Evolutionary conservation across 73 alveolate species (phyloP).

Genomic region (Breviolum minutum): DNA sequence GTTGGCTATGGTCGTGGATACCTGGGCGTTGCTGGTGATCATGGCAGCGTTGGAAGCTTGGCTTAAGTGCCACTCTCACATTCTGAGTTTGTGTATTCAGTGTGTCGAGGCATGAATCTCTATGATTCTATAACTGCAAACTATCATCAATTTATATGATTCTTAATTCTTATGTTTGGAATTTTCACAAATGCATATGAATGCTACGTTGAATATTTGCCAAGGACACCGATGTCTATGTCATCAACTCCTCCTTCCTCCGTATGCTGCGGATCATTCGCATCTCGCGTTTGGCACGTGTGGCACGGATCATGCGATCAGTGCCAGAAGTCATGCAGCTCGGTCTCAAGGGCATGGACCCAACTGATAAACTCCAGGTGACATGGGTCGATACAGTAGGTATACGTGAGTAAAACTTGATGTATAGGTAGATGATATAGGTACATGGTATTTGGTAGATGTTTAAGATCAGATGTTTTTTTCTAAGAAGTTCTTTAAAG

Average conservation of each 20-base stretch:
- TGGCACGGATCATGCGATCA: conserved; percentile 86
- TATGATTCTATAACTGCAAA: neutral
- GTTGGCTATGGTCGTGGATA: conserved; percentile 88
- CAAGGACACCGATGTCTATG: conserved; percentile 76
- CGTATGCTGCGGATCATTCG: conserved; percentile 88
- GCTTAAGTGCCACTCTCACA: no score
- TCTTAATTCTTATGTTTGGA: no score
- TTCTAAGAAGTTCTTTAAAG: no score
- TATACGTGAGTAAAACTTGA: no score
- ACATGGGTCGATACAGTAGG: neutral
- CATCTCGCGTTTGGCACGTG: conserved; percentile 78
- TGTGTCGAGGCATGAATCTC: no score
- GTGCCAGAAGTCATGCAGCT: conserved; percentile 76
- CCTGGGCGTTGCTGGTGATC: conserved; percentile 79
- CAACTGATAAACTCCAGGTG: neutral
- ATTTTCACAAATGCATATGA: no score
- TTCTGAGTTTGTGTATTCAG: no score
- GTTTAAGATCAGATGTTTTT: no score
- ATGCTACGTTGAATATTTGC: neutral
- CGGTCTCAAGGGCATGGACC: neutral
- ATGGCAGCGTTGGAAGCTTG: conserved; percentile 58
- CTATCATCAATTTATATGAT: neutral
- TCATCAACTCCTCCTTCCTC: conserved; percentile 75
- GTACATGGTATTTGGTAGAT: no score
- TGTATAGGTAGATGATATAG: no score